Evolutionary conservation across 2,329 filamentous ascomycete species (phyloP), one percentile per base, ranked within the genome.

Genomic region (Pleoardoris graminearum): DNA sequence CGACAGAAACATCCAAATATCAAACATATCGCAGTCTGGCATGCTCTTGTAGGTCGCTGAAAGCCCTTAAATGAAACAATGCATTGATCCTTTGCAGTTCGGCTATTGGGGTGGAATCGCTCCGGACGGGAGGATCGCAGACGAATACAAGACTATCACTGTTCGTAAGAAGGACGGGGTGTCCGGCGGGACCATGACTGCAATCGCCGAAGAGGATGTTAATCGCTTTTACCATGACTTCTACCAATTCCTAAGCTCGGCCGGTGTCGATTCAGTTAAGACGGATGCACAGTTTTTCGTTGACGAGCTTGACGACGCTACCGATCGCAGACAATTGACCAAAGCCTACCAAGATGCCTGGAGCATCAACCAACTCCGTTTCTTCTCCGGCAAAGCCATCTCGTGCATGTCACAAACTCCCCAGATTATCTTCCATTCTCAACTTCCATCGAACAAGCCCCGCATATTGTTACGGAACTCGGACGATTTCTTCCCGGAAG

Each of bases 341-440:
- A 82, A 81, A 7, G 77, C 85, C 2, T 97, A 96, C 63, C 87
- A 94, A 57, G 90, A 96, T 68, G 89, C 90, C 7, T 97, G 92
- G 92, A 86, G 84, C 1, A 82, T 91, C 48, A 85, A 89, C 1
- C 85, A 86, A 7, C 80, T 96, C 7, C 86, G 87, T 10, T 82
- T 95, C 68, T 94, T 99, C 67, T 83, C 85, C 62, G 84, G 82
- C 43, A 88, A 86, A 61, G 84, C 86, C 4, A 95, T 97, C 45
- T 93, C 90, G 3, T 97, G 94, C 84, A 97, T 97, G 92, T 94
- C 91, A 0, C 89, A 94, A 71, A 83, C 87, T 2, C 94, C 94
- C 0, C 88, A 92, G 51, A 86, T 93, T 16, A 79, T 97, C 8
- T 97, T 96, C 75, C 85, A 91, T 68, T 88, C 87, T 1, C 90